A percentile compares a stretch with the other conserved stretches of the same genome.
phyloP scores from a whole-genome alignment of 805 yeast species.

The Teunomyces funiuensis region DNA sequence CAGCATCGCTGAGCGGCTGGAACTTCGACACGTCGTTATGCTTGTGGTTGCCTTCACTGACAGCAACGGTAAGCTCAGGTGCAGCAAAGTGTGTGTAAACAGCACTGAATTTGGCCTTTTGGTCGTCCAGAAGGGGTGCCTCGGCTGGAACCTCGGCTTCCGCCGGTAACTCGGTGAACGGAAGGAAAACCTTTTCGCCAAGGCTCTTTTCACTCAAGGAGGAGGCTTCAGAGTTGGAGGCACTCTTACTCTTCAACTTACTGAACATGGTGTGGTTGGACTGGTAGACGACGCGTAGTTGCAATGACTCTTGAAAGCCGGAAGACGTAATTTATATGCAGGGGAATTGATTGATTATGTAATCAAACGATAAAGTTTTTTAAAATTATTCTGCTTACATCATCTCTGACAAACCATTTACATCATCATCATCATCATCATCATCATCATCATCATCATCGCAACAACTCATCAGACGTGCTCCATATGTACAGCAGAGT shows the following conservation, averaged over 20 bases:
- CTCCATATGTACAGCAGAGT: background rate
- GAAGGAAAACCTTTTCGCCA: slow-evolving; percentile 30
- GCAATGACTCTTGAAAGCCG: background rate
- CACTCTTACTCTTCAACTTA: slow-evolving; percentile 7
- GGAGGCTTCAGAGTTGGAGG: slow-evolving; percentile 2
- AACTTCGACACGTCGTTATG: slow-evolving; percentile 34
- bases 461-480: background rate
- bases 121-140: slow-evolving; percentile 49
- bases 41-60: slow-evolving; percentile 48
- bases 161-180: slow-evolving; percentile 58
- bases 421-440: background rate
- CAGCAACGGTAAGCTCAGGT: slow-evolving; percentile 50
- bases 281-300: background rate
- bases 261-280: background rate
- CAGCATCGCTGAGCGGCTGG: slow-evolving; percentile 24
- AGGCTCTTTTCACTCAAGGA: slow-evolving; percentile 5
- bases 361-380: background rate
- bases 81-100: slow-evolving; percentile 61
- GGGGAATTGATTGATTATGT: too few relatives aligned
- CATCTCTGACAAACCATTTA: too few relatives aligned
- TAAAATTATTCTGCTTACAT: too few relatives aligned
- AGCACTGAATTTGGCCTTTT: slow-evolving; percentile 58
- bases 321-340: too few relatives aligned
- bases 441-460: too few relatives aligned
- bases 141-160: slow-evolving; percentile 50